These are phyloP conservation scores for Fusarium ramigenum DNA, from an alignment of 2,329 filamentous ascomycete genomes.

Conservation along the genomic window DNA sequence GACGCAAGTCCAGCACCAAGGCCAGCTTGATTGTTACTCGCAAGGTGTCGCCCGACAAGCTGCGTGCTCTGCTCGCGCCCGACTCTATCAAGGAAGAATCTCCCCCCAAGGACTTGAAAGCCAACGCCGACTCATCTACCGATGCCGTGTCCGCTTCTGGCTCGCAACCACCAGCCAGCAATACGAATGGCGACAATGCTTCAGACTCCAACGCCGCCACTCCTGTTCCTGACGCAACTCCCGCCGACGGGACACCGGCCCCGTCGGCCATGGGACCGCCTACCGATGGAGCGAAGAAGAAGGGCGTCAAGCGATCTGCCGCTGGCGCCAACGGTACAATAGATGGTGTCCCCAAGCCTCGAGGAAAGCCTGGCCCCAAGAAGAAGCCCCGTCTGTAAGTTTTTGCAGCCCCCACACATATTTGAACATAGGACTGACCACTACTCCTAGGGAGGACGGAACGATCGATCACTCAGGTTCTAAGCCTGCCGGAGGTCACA, in stretches of 20 bases:
- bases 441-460: slow-evolving; percentile 65
- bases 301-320: slow-evolving; percentile 76
- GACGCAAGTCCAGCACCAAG: slow-evolving; percentile 52
- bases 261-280: slow-evolving; percentile 69
- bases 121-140: slow-evolving; percentile 56
- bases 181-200: slow-evolving; percentile 64
- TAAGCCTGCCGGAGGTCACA: slow-evolving; percentile 69
- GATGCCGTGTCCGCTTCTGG: slow-evolving; percentile 50
- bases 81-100: slow-evolving; percentile 56
- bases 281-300: slow-evolving; percentile 74
- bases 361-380: slow-evolving; percentile 93
- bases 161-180: slow-evolving; percentile 44
- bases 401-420: neutral
- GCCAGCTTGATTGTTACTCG: slow-evolving; percentile 59
- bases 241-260: slow-evolving; percentile 59
- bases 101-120: slow-evolving; percentile 50
- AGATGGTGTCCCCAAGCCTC: slow-evolving; percentile 73
- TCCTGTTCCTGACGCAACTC: slow-evolving; percentile 63
- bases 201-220: slow-evolving; percentile 70
- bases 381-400: slow-evolving; percentile 95
- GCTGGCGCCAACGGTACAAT: slow-evolving; percentile 68
- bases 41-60: slow-evolving; percentile 59
- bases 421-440: slow-evolving; percentile 42
- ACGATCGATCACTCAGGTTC: slow-evolving; percentile 66
- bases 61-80: slow-evolving; percentile 61